Evolutionary conservation across 768 basidiomycete genomes (phyloP).

Genomic region (Trametopsis cervina): DNA sequence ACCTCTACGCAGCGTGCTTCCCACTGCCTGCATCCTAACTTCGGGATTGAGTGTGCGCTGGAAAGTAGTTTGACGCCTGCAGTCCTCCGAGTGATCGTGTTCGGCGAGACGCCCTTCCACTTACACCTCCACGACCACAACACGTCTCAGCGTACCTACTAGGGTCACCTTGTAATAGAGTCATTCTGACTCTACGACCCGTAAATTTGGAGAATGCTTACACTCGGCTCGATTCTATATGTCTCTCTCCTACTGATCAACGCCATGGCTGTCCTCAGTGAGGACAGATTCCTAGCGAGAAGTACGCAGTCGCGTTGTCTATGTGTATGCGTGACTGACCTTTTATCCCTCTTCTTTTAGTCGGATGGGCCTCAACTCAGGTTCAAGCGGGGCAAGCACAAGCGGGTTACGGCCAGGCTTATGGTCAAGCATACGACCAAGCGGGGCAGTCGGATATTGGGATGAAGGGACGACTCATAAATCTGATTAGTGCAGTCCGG

Average conservation of each 20-base stretch:
- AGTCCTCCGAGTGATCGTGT: conserved; percentile 1
- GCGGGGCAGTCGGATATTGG: conserved; percentile 54
- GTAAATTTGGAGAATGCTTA: too few species aligned
- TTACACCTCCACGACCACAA: conserved; percentile 12
- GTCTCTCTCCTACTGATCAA: conserved; percentile 85
- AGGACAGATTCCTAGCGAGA: conserved; percentile 91
- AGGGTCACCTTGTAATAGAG: too few species aligned
- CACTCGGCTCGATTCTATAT: conserved; percentile 74
- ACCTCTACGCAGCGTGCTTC: conserved; percentile 22
- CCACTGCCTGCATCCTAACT: conserved; percentile 22
- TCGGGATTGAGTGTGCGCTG: conserved; percentile 5
- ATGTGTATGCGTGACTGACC: background rate
- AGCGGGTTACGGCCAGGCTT: conserved; percentile 56
- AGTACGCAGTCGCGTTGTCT: conserved; percentile 45
- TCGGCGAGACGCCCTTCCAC: conserved; percentile 17
- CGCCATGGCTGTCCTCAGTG: conserved; percentile 90
- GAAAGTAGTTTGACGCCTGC: conserved; percentile 7
- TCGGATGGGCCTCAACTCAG: conserved; percentile 81
- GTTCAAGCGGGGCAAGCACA: conserved; percentile 40
- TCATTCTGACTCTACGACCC: too few species aligned
- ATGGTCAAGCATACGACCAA: conserved; percentile 67
- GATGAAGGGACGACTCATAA: conserved; percentile 81
- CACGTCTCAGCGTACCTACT: too few species aligned
- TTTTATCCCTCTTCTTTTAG: conserved; percentile 43
- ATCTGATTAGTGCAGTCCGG: conserved; percentile 90